phyloP scores from a whole-genome alignment of 2,329 filamentous ascomycete genomes.

The Fusarium staphyleae region DNA sequence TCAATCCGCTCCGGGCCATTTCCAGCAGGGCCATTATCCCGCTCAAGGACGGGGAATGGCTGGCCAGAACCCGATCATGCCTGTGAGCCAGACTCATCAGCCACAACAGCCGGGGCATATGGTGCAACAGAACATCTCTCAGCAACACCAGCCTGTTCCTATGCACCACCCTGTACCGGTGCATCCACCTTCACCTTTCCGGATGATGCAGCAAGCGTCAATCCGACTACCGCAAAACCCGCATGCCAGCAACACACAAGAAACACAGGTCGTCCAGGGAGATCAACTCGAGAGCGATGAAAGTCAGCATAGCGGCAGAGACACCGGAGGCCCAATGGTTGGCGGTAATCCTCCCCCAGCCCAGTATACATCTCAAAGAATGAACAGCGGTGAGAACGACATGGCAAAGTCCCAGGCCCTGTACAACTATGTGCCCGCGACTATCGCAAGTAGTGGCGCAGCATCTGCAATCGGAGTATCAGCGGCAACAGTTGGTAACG shows the following conservation, averaged over 20 bases:
- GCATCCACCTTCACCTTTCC: conserved; percentile 22
- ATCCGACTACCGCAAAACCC: conserved; percentile 12
- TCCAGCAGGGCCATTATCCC: conserved; percentile 47
- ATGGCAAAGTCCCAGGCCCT: conserved; percentile 8
- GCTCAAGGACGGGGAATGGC: conserved; percentile 48
- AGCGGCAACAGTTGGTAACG: not conserved
- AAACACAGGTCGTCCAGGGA: not conserved
- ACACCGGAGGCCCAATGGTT: conserved; percentile 13
- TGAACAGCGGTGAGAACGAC: conserved; percentile 10
- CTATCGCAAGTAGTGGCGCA: conserved; percentile 4
- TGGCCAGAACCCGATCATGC: conserved; percentile 39
- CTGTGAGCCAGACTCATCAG: conserved; percentile 19
- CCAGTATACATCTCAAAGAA: conserved; percentile 11
- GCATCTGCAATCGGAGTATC: conserved; percentile 3
- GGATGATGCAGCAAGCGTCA: conserved; percentile 22
- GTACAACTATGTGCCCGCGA: conserved; percentile 3
- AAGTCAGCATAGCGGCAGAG: conserved; percentile 19
- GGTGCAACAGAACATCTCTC: conserved; percentile 7
- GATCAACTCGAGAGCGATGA: conserved; percentile 10
- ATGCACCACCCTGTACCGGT: conserved; percentile 23
- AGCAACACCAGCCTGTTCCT: conserved; percentile 25
- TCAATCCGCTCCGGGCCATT: conserved; percentile 48
- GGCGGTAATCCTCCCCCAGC: not conserved
- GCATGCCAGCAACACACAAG: not conserved
- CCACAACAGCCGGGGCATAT: conserved; percentile 16